Base-by-base conservation (phyloP, 192 early-diverging fungal species). In the Oehlia diaphana region DNA sequence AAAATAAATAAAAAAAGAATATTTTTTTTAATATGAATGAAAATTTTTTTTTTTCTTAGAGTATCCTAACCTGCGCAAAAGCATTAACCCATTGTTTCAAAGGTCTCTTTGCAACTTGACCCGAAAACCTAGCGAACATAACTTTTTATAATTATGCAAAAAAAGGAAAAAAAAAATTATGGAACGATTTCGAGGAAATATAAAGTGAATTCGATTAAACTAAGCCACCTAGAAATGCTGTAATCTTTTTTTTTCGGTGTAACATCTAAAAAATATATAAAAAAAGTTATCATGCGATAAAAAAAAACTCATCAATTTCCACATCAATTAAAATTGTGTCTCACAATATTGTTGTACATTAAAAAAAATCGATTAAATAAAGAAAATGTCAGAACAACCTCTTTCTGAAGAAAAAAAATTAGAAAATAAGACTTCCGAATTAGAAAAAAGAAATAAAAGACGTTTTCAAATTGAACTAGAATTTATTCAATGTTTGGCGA, bases 401-500 rank as follows among this genome's bases (percentile, higher is more conserved):
- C 37, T 39, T 9, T 16, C 67, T 14, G 35, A 69, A 69, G 33
- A 21, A 37, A 69, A 69, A 39, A 6, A 8, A 13, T 14, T 37
- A 69, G 19, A 14, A 37, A 33, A 23, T 65, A 28, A 28, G 31
- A 3, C 63, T 12, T 65, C 28, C 2, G 63, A 65, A 12, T 10
- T 23, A 65, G 63, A 65, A 28, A 31, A 37, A 42, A 26, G 16
- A 16, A 19, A 37, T 37, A 37, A 1, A 69, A 26, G 33, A 76
- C 90, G 96, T 28, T 97, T 97, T 78, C 90, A 93, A 81, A 90
- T 96, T 23, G 96, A 98, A 84, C 89, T 98, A 49, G 97, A 99
- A 86, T 99, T 99, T 89, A 88, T 99, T 16, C 95, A 97, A 84
- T 96, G 94, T 79, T 87, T 99, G 16, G 90, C 95, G 49, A 99